phyloP scores from a whole-genome alignment of 306 rosid species.

The Senna siamea region DNA sequence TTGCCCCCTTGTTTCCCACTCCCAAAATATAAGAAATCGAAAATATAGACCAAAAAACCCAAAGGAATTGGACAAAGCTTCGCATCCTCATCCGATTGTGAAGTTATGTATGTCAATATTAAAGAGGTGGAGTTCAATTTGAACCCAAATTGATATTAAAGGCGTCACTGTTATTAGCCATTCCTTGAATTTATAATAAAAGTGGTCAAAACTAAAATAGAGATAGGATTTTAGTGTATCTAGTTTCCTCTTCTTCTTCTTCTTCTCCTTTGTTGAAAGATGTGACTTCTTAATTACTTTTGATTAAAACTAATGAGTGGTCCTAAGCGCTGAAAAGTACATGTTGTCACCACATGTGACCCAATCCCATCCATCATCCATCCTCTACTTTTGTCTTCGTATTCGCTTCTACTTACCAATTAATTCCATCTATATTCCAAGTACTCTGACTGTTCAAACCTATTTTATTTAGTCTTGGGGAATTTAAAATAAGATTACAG shows the following conservation, averaged over 20 bases:
- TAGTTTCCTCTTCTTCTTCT: background rate
- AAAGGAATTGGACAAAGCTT: conserved; percentile 42
- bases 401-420: background rate
- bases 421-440: background rate
- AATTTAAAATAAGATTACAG: too few species aligned
- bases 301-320: background rate
- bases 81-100: conserved; percentile 40
- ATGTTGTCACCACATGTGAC: conserved; percentile 42
- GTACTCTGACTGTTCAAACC: conserved; percentile 33
- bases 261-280: too few species aligned
- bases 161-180: conserved; percentile 24
- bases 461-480: too few species aligned
- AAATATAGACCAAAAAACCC: conserved; percentile 23
- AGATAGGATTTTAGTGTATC: background rate
- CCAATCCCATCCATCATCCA: background rate
- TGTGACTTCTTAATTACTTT: too few species aligned
- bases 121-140: conserved; percentile 45
- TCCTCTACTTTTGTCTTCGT: conserved; percentile 28
- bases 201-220: background rate
- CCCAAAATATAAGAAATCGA: conserved; percentile 3
- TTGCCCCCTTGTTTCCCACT: too few species aligned
- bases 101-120: conserved; percentile 33
- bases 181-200: conserved; percentile 3
- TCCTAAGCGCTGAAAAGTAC: background rate
- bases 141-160: conserved; percentile 36